A percentile compares a stretch with the other conserved stretches of the same genome.
Evolutionary conservation across 768 basidiomycete genomes (phyloP).

Genomic region (Pleurotus eryngii): DNA sequence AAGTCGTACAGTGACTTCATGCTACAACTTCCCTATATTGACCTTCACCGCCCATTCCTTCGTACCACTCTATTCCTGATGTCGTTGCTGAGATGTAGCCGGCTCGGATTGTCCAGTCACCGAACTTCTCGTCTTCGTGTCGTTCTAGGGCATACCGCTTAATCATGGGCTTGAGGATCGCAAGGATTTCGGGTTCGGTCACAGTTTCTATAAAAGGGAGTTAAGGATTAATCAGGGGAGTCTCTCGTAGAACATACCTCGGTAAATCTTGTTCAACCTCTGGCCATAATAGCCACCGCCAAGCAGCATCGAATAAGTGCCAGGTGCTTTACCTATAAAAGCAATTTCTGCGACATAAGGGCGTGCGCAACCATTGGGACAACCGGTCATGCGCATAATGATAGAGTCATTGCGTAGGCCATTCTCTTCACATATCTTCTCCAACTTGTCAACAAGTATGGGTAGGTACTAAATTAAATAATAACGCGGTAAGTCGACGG

Average conservation of each 20-base stretch:
- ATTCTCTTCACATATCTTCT: slow-evolving; percentile 90
- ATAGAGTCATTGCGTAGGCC: slow-evolving; percentile 93
- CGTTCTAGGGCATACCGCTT: slow-evolving; percentile 89
- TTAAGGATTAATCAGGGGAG: neutral
- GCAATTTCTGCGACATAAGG: slow-evolving; percentile 94
- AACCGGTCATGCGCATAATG: slow-evolving; percentile 99
- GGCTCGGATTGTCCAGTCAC: slow-evolving; percentile 90
- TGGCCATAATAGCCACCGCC: slow-evolving; percentile 96
- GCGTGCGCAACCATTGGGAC: slow-evolving; percentile 90
- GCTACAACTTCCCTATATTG: slow-evolving; percentile 35
- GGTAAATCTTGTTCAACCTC: slow-evolving; percentile 93
- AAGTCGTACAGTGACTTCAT: neutral
- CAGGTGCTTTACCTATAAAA: slow-evolving; percentile 94
- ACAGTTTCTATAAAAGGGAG: slow-evolving; percentile 60
- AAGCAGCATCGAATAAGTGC: slow-evolving; percentile 89
- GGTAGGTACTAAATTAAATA: slow-evolving; percentile 70
- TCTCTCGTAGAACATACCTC: slow-evolving; percentile 43
- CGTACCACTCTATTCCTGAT: slow-evolving; percentile 85
- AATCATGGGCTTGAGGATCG: slow-evolving; percentile 91
- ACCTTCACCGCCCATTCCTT: slow-evolving; percentile 78
- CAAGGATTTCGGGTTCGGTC: slow-evolving; percentile 87
- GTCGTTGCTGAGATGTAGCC: slow-evolving; percentile 88
- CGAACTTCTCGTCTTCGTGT: slow-evolving; percentile 85
- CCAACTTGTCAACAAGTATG: slow-evolving; percentile 88
- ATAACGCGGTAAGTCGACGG: neutral